Evolutionary conservation across 1,284 basidiomycete genomes (phyloP).

Genomic region (Sphagnurus paluster): DNA sequence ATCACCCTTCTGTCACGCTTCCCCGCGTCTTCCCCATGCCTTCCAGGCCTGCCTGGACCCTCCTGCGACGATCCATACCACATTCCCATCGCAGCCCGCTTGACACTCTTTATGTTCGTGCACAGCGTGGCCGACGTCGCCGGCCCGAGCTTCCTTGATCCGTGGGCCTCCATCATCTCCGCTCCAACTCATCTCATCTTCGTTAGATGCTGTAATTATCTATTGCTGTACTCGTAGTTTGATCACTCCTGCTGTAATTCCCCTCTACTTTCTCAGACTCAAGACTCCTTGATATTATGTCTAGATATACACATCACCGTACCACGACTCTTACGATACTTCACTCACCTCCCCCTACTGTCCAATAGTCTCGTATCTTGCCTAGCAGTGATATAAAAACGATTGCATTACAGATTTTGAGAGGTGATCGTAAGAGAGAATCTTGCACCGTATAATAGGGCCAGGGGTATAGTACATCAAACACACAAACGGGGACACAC

Average conservation of each 20-base stretch:
- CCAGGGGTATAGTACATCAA: constrained; percentile 20
- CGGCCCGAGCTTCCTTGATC: not conserved
- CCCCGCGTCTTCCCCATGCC: constrained; percentile 1
- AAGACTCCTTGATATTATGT: no score
- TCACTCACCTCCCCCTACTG: constrained; percentile 1
- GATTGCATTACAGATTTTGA: constrained; percentile 11
- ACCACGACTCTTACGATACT: constrained; percentile 1
- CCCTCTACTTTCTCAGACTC: no score
- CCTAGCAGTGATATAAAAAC: no score
- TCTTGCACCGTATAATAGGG: constrained; percentile 8
- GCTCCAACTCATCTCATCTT: no score
- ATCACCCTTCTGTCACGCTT: constrained; percentile 18
- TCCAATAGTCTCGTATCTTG: no score
- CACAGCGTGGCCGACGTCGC: no score
- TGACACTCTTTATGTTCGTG: not conserved
- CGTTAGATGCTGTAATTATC: no score
- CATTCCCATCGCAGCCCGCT: not conserved
- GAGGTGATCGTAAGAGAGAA: not conserved
- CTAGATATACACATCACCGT: not conserved
- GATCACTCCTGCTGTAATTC: no score
- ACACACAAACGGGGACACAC: no score
- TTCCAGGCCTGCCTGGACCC: not conserved
- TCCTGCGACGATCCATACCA: not conserved
- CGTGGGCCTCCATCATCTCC: no score
- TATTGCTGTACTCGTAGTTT: no score